Percentiles rank a stretch among this genome's conserved stretches.
Evolutionary conservation across 108 stramenopile genomes (phyloP).

Genomic region (Nitzschia palea): DNA sequence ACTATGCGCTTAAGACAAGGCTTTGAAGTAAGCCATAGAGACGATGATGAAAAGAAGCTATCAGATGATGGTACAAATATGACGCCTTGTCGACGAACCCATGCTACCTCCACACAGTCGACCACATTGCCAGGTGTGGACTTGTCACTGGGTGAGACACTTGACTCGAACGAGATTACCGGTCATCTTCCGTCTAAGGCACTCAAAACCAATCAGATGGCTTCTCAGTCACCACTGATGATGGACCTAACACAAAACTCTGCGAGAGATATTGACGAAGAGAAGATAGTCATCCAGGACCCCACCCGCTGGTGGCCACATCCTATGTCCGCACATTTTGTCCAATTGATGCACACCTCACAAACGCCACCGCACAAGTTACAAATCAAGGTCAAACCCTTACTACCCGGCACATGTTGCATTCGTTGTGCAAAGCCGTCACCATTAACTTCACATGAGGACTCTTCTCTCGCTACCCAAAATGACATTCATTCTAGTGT

Average conservation of each 20-base stretch:
- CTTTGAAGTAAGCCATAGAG: neutral
- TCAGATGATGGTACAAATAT: neutral
- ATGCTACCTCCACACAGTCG: too few relatives aligned
- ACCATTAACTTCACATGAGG: neutral
- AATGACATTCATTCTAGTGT: neutral
- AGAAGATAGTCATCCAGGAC: neutral
- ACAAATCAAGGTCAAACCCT: neutral
- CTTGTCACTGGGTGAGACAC: too few relatives aligned
- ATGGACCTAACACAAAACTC: too few relatives aligned
- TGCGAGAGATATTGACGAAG: too few relatives aligned
- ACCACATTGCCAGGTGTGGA: too few relatives aligned
- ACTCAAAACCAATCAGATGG: too few relatives aligned
- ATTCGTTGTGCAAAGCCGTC: conserved; percentile 2
- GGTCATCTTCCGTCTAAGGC: too few relatives aligned
- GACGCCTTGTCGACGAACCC: neutral
- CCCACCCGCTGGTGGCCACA: neutral
- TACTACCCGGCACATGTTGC: neutral
- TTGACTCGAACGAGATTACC: too few relatives aligned
- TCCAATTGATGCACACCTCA: neutral
- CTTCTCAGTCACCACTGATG: too few relatives aligned
- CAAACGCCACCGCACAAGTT: neutral
- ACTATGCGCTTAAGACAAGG: conserved; percentile 16
- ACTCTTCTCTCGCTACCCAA: neutral
- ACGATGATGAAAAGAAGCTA: conserved; percentile 19
- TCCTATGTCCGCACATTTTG: neutral